phyloP scores from a whole-genome alignment of 306 rosid genomes.

The Cotoneaster glaucophyllus region DNA sequence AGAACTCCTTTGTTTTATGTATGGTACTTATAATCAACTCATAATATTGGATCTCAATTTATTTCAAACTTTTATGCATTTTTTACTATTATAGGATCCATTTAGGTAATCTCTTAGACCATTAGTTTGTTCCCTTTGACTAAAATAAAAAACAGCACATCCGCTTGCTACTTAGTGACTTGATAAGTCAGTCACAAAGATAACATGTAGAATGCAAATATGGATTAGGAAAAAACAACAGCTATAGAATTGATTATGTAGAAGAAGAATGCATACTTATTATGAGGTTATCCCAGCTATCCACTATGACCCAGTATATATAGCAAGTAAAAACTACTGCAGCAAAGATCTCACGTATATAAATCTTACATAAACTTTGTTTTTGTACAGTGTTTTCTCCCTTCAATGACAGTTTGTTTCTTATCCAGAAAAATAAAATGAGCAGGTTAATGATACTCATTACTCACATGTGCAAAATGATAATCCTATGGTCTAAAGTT shows the following conservation, averaged over 20 bases:
- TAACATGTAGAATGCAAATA: neutral
- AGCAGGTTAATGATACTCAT: too few relatives aligned
- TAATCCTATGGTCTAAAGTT: too few relatives aligned
- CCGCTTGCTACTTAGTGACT: neutral
- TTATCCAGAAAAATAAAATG: too few relatives aligned
- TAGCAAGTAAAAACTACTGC: too few relatives aligned
- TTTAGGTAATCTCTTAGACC: neutral
- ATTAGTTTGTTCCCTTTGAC: too few relatives aligned
- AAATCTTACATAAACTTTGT: too few relatives aligned
- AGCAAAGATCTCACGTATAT: too few relatives aligned
- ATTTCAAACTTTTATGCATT: neutral
- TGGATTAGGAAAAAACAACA: neutral
- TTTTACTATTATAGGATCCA: neutral
- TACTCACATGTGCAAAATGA: too few relatives aligned
- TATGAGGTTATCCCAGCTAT: constrained; percentile 64
- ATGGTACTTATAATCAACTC: neutral
- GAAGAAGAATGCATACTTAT: constrained; percentile 40
- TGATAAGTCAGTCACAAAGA: neutral
- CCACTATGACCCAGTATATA: constrained; percentile 63
- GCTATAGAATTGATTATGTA: neutral
- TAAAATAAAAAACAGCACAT: neutral
- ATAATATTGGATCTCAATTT: neutral
- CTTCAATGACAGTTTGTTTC: too few relatives aligned
- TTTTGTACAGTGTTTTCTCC: too few relatives aligned
- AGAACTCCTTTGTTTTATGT: neutral